Conservation (phyloP, 495 filamentous ascomycete species). For the Chlorociboria aeruginascens region DNA sequence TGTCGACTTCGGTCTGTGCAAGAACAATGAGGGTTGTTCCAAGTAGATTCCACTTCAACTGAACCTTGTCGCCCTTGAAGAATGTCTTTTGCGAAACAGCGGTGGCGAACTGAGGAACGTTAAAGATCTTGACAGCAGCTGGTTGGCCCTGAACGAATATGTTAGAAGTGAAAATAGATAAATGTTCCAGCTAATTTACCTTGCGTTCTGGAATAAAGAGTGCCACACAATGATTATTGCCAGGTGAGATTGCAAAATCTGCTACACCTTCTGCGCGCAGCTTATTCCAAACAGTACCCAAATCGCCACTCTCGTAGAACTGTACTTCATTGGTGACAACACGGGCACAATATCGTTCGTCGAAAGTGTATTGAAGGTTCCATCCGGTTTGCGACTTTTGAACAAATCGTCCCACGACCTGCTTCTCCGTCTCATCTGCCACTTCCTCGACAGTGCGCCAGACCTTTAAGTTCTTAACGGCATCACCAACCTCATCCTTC, state of each 20-base stretch:
- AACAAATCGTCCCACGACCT: constrained; percentile 77
- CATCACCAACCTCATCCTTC: constrained; percentile 87
- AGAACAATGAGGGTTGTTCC: constrained; percentile 89
- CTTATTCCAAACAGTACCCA: constrained; percentile 87
- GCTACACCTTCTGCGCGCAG: constrained; percentile 82
- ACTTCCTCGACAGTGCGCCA: constrained; percentile 65
- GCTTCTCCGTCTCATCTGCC: constrained; percentile 43
- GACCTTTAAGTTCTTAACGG: constrained; percentile 91
- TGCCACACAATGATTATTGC: constrained; percentile 78
- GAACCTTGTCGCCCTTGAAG: constrained; percentile 97
- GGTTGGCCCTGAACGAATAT: constrained; percentile 57
- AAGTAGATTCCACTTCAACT: constrained; percentile 90
- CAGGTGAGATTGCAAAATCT: constrained; percentile 82
- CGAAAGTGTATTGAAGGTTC: constrained; percentile 93
- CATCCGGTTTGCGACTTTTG: constrained; percentile 92
- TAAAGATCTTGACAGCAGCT: constrained; percentile 85
- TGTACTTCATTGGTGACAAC: constrained; percentile 94
- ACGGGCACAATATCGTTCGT: constrained; percentile 86
- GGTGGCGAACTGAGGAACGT: constrained; percentile 69
- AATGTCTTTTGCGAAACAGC: constrained; percentile 95
- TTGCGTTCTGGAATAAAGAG: constrained; percentile 93
- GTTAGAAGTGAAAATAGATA: constrained; percentile 2
- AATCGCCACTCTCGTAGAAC: constrained; percentile 79
- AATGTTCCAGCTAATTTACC: constrained; percentile 31
- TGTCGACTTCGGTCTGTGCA: constrained; percentile 96